Evolutionary conservation across 2,329 filamentous ascomycete genomes (phyloP).

Genomic region (Fusarium falciforme): DNA sequence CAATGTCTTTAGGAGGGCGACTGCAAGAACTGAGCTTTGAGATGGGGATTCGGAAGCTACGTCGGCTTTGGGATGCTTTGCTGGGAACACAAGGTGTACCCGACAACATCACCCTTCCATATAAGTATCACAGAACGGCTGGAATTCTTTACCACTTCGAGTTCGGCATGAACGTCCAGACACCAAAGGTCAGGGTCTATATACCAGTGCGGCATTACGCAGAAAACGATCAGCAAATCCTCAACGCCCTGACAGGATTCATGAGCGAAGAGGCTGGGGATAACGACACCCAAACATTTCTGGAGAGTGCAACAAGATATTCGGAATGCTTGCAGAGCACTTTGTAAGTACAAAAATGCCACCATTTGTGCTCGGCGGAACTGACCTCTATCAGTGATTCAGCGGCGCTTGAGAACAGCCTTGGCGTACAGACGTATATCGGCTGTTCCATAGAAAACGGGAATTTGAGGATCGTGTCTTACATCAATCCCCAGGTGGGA

Average conservation of each 20-base stretch:
- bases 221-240: slow-evolving; percentile 5
- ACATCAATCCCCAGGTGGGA: slow-evolving; percentile 10
- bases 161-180: slow-evolving; percentile 26
- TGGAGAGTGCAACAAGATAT: not conserved
- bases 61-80: slow-evolving; percentile 32
- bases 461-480: slow-evolving; percentile 1
- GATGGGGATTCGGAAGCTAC: slow-evolving; percentile 27
- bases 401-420: not conserved
- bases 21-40: slow-evolving; percentile 9
- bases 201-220: slow-evolving; percentile 51
- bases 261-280: not conserved
- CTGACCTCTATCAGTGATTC: not conserved
- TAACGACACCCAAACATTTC: accelerated
- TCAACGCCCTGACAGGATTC: not conserved
- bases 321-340: not conserved
- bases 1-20: slow-evolving; percentile 39
- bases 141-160: slow-evolving; percentile 51
- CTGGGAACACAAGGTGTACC: not conserved
- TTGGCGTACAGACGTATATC: slow-evolving; percentile 12
- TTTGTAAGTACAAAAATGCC: not conserved
- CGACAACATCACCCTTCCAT: slow-evolving; percentile 26
- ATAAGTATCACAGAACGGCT: slow-evolving; percentile 44
- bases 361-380: accelerated
- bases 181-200: slow-evolving; percentile 48
- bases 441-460: slow-evolving; percentile 1